Conservation (phyloP, 441 rosid genomes). For the Erodium texanum region DNA sequence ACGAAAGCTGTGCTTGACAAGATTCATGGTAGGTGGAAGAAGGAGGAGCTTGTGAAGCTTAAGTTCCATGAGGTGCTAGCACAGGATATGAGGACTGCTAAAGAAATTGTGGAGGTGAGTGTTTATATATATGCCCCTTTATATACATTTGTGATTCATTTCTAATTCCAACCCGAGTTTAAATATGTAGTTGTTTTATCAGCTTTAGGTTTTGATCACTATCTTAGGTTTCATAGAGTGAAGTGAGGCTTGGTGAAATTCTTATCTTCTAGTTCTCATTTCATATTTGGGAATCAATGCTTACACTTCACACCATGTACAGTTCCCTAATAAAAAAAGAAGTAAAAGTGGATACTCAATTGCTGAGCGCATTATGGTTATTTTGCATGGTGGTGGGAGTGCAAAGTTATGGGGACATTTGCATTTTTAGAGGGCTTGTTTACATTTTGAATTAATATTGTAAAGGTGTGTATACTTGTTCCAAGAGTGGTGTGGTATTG, state of each 20-base stretch:
- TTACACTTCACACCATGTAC: not conserved
- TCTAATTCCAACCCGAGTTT: too few relatives aligned
- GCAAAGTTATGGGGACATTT: not conserved
- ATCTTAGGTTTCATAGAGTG: not conserved
- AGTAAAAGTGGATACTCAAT: not conserved
- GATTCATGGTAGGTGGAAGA: slow-evolving; percentile 90
- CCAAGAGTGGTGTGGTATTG: not conserved
- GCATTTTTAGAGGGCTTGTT: not conserved
- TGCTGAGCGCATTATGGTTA: not conserved
- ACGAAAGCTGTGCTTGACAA: slow-evolving; percentile 72
- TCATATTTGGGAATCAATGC: not conserved
- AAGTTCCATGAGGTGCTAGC: slow-evolving; percentile 95
- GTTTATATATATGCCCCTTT: not conserved
- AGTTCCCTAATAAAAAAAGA: not conserved
- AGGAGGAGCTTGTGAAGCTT: slow-evolving; percentile 81
- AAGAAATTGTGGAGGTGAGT: slow-evolving; percentile 81
- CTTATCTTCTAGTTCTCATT: not conserved
- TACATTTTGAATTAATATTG: not conserved
- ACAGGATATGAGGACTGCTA: slow-evolving; percentile 81
- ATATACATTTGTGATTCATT: not conserved
- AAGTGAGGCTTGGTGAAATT: not conserved
- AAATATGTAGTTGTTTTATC: not conserved
- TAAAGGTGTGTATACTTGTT: not conserved
- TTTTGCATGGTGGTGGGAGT: too few relatives aligned
- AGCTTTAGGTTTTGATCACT: not conserved